Percentiles rank a stretch among this genome's conserved stretches.
phyloP scores from a whole-genome alignment of 768 basidiomycete genomes.

The Pilatotrama ljubarskyi region DNA sequence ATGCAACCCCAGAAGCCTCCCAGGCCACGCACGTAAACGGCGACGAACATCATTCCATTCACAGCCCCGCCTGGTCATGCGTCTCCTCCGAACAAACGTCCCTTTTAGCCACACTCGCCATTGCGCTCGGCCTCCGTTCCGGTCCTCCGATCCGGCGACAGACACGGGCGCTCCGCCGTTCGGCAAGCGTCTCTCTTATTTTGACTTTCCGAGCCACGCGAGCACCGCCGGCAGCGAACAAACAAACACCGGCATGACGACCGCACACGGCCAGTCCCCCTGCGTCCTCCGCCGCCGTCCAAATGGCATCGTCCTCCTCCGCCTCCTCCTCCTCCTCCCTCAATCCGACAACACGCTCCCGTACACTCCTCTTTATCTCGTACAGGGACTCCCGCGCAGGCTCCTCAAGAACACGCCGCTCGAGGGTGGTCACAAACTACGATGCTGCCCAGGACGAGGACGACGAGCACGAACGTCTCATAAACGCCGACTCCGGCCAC shows the following conservation, averaged over 20 bases:
- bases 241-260: constrained; percentile 26
- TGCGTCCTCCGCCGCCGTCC: constrained; percentile 20
- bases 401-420: constrained; percentile 40
- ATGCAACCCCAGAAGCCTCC: constrained; percentile 4
- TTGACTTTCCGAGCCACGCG: neutral
- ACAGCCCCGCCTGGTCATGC: constrained; percentile 7
- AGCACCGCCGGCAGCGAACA: constrained; percentile 7
- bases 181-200: constrained; percentile 3
- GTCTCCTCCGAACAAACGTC: neutral
- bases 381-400: constrained; percentile 78
- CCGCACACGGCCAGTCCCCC: constrained; percentile 16
- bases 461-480: constrained; percentile 72
- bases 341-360: constrained; percentile 68
- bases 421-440: constrained; percentile 39
- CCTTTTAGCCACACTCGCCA: constrained; percentile 1
- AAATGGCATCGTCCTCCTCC: constrained; percentile 33
- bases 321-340: constrained; percentile 36
- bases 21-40: constrained; percentile 16
- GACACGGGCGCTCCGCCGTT: constrained; percentile 12
- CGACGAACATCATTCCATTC: constrained; percentile 15
- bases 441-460: constrained; percentile 49
- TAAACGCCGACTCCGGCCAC: constrained; percentile 46
- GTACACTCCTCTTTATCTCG: constrained; percentile 92
- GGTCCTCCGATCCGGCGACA: constrained; percentile 10
- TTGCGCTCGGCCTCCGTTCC: constrained; percentile 8